These are phyloP conservation scores for Mucor irregularis DNA, from an alignment of 371 early-diverging fungal genomes.

Conservation along the genomic window DNA sequence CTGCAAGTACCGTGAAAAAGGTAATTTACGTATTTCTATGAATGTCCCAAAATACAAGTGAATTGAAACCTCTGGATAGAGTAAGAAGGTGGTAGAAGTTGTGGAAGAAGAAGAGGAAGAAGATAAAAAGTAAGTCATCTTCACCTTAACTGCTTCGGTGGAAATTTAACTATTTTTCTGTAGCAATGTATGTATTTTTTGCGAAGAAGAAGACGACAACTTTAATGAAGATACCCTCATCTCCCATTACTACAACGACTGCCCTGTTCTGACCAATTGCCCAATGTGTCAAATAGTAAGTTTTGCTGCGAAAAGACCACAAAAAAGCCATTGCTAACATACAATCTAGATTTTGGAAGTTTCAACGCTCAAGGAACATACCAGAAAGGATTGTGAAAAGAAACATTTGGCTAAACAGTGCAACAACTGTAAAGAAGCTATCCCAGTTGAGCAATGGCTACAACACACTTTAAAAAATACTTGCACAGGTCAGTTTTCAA, in stretches of 20 bases:
- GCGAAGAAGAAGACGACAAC: conserved; percentile 62
- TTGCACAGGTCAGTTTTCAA: conserved; percentile 40
- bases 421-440: conserved; percentile 60
- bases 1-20: not conserved
- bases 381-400: conserved; percentile 66
- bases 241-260: conserved; percentile 76
- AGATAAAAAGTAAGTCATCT: conserved; percentile 2
- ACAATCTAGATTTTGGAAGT: conserved; percentile 71
- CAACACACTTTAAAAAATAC: conserved; percentile 54
- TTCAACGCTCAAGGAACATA: conserved; percentile 64
- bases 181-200: conserved; percentile 68
- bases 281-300: conserved; percentile 71
- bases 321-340: not conserved
- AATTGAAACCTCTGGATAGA: too few species aligned
- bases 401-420: conserved; percentile 64
- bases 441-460: conserved; percentile 62
- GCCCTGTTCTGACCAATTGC: conserved; percentile 72
- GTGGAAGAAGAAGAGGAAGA: conserved; percentile 3
- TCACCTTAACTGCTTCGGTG: not conserved
- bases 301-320: not conserved
- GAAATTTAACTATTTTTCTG: not conserved
- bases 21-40: not conserved
- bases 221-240: conserved; percentile 78
- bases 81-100: not conserved
- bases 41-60: not conserved